Base-by-base conservation (phyloP, 2,329 filamentous ascomycete species). In the Fusarium liriodendri region DNA sequence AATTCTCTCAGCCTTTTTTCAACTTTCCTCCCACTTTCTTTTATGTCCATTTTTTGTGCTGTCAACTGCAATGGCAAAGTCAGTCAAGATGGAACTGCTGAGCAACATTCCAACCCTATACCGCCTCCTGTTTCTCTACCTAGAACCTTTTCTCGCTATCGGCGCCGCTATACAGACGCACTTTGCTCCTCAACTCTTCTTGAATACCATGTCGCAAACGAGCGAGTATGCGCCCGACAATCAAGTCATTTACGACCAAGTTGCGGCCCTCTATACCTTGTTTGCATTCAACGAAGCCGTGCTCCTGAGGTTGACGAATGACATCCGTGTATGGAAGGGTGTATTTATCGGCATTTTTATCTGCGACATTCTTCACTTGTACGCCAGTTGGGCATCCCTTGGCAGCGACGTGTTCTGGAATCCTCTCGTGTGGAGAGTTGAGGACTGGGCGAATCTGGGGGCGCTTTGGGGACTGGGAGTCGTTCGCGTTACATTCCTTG, bases 241-340 rank as follows among this genome's bases (percentile, higher is more conserved):
- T 11, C 57, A 70, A 32, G 59, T 76, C 4, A 35, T 76, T 6
- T 76, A 76, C 38, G 57, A 76, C 37, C 61, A 76, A 22, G 45
- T 76, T 13, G 73, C 71, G 1, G 74, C 71, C 2, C 57, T 71
- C 6, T 76, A 76, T 16, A 58, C 59, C 1, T 64, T 76, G 2
- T 76, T 76, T 18, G 74, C 74, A 2, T 76, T 67, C 22, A 74
- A 76, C 6, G 74, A 76, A 25, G 73, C 66, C 3, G 16, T 76
- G 0, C 10, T 76, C 4, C 45, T 76, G 2, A 52, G 74, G 4
- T 8, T 50, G 2, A 76, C 73, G 0, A 57, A 69, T 11, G 73
- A 76, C 2, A 16, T 74, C 0, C 68, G 64, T 0, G 55, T 74
- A 1, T 76, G 73, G 74, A 68, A 54, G 20, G 62, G 38, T 6